Base-by-base conservation (phyloP, 805 yeast species). In the Saccharomyces kudriavzevii region DNA sequence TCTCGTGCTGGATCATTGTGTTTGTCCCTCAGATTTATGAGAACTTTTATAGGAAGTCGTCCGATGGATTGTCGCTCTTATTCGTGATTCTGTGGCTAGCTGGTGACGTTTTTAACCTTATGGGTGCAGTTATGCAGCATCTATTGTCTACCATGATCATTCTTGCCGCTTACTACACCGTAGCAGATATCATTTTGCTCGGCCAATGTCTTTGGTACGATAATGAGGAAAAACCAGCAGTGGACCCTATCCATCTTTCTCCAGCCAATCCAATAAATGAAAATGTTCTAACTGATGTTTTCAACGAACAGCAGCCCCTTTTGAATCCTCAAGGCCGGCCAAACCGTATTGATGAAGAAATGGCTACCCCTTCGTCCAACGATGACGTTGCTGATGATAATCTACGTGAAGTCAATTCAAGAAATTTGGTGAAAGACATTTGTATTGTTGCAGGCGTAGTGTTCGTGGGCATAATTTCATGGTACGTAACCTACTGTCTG, bases 1-100 rank as follows among this genome's bases (percentile, higher is more conserved):
- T 92, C 48, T 96, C 97, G 14, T 94, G 97, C 69, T 92, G 99
- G 99, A 85, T 94, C 55, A 91, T 94, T 49, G 99, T 92, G 17
- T 92, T 94, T 75, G 95, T 96, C 40, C 98, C 98, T 10, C 98
- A 92, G 67, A 86, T 94, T 47, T 91, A 89, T 69, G 97, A 94
- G 66, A 92, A 91, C 68, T 90, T 88, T 65, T 77, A 78, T 56
- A 75, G 98, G 64, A 84, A 88, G 68, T 83, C 90, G 35, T 83
- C 96, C 5, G 97, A 94, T 52, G 97, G 98, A 5, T 77, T 94
- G 20, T 90, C 97, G 6, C 70, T 91, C 43, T 74, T 87, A 57
- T 94, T 94, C 70, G 88, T 94, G 22, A 79, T 89, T 6, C 76
- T 94, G 26, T 94, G 99, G 99, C 76, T 94, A 26, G 81, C 86